Conservation (phyloP, 2,329 filamentous ascomycete species). For the Canariomyces notabilis region DNA sequence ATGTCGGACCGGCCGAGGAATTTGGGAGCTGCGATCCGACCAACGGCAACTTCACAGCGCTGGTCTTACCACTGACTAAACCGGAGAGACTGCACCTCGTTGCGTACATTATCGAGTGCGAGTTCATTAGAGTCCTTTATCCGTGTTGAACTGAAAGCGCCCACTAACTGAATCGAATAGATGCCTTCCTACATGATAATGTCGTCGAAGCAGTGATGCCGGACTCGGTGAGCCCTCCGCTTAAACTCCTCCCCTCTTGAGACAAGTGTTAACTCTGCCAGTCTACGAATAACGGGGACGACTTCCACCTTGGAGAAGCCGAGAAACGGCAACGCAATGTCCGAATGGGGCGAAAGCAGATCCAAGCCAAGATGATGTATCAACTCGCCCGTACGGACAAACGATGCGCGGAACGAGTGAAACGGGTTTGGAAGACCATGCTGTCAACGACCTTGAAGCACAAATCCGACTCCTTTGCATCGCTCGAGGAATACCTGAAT, state of each 20-base stretch:
- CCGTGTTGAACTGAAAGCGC: neutral
- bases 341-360: slow-evolving; percentile 8
- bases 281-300: neutral
- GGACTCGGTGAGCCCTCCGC: too few relatives aligned
- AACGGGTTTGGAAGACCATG: too few relatives aligned
- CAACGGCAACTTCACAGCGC: slow-evolving; percentile 11
- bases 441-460: too few relatives aligned
- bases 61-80: slow-evolving; percentile 8
- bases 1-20: slow-evolving; percentile 8
- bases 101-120: slow-evolving; percentile 7
- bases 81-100: slow-evolving; percentile 10
- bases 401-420: too few relatives aligned
- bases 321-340: neutral
- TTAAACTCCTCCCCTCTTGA: too few relatives aligned
- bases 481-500: slow-evolving; percentile 7
- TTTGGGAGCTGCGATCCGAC: slow-evolving; percentile 9
- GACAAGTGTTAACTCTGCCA: neutral
- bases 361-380: slow-evolving; percentile 12
- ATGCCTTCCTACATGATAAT: slow-evolving; percentile 7
- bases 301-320: slow-evolving; percentile 6
- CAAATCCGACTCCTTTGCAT: too few relatives aligned
- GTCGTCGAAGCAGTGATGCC: neutral
- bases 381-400: too few relatives aligned
- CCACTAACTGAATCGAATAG: neutral
- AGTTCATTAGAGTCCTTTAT: neutral